A percentile compares a stretch with the other conserved stretches of the same genome.
Conservation (phyloP, 2,329 filamentous ascomycete genomes). For the Exophiala alcalophila region DNA sequence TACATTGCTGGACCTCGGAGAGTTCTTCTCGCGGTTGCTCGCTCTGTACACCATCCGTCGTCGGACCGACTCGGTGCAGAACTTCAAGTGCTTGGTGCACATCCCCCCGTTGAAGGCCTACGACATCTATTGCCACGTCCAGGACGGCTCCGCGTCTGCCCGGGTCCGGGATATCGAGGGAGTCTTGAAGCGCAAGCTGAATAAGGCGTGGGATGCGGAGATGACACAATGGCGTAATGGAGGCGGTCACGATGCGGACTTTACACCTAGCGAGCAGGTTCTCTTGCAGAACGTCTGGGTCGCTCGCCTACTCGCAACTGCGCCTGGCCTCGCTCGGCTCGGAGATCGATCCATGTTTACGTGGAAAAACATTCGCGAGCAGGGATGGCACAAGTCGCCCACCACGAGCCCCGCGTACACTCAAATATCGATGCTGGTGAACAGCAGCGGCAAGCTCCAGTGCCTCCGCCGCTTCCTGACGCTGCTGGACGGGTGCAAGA, state of each 20-base stretch:
- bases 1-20: neutral
- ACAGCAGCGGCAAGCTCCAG: conserved; percentile 1
- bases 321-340: neutral
- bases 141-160: too few relatives aligned
- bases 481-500: neutral
- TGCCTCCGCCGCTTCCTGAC: neutral
- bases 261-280: neutral
- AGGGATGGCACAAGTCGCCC: neutral
- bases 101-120: neutral
- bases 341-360: too few relatives aligned
- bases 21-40: neutral
- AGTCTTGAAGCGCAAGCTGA: neutral
- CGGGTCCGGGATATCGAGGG: neutral
- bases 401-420: neutral
- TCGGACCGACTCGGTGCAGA: neutral
- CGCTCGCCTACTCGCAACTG: neutral
- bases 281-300: neutral
- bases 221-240: neutral
- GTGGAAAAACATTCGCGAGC: neutral
- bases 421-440: neutral
- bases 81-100: neutral
- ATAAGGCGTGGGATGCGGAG: neutral
- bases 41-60: neutral
- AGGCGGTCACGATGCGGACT: neutral
- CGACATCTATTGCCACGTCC: neutral